Conservation (phyloP, 2,329 filamentous ascomycete genomes). For the Lecanicillium sp. region DNA sequence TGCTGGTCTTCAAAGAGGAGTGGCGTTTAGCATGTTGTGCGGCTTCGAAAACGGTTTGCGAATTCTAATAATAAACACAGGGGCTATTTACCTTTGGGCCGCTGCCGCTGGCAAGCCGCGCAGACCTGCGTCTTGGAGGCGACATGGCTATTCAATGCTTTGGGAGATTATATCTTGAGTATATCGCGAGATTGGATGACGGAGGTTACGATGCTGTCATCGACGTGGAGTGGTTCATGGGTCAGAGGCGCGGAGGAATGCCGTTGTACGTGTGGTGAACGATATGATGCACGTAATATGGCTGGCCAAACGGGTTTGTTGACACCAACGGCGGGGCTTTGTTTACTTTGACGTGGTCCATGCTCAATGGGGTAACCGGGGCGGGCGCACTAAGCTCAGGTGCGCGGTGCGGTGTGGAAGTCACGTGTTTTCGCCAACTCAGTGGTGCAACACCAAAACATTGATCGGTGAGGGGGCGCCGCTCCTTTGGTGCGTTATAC, state of each 20-base stretch:
- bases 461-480: too few species aligned
- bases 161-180: not conserved
- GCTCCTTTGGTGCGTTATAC: too few species aligned
- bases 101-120: slow-evolving; percentile 30
- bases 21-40: slow-evolving; percentile 10
- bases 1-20: slow-evolving; percentile 16
- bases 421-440: too few species aligned
- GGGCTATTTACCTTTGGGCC: slow-evolving; percentile 24
- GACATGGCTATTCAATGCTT: slow-evolving; percentile 24
- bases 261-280: not conserved
- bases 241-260: not conserved
- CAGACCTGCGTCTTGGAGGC: slow-evolving; percentile 35
- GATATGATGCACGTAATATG: slow-evolving; percentile 1
- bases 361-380: slow-evolving; percentile 10
- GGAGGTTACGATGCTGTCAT: slow-evolving; percentile 2
- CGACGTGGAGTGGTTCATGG: slow-evolving; percentile 6
- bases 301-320: slow-evolving; percentile 11
- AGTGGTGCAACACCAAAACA: too few species aligned
- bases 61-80: not conserved
- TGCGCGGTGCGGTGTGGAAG: not conserved
- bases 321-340: slow-evolving; percentile 16
- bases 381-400: too few species aligned
- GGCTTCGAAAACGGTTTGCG: not conserved
- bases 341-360: slow-evolving; percentile 17
- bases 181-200: not conserved